phyloP scores from a whole-genome alignment of 106 monocot genomes.

The Chionographis japonica region DNA sequence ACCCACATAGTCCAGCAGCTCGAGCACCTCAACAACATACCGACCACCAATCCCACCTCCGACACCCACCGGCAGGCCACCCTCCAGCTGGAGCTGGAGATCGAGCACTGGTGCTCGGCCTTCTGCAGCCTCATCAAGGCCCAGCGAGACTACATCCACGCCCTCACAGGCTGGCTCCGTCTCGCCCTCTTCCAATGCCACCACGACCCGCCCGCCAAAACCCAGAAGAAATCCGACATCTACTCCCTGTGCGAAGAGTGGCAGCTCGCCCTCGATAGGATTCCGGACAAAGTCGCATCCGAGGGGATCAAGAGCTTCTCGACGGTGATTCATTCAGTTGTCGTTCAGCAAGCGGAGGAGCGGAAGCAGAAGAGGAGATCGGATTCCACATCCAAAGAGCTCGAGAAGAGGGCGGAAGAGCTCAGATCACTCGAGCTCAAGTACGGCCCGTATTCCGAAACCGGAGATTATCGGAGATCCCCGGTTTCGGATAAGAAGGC shows the following conservation, averaged over 20 bases:
- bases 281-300: conserved; percentile 83
- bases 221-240: conserved; percentile 39
- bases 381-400: conserved; percentile 46
- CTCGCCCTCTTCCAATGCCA: conserved; percentile 82
- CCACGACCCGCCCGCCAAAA: conserved; percentile 29
- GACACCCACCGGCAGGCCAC: conserved; percentile 68
- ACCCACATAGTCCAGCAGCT: conserved; percentile 96
- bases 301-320: conserved; percentile 93
- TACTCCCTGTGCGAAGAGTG: conserved; percentile 82
- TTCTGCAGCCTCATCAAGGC: conserved; percentile 73
- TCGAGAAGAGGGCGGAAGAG: conserved; percentile 56
- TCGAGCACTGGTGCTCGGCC: conserved; percentile 69
- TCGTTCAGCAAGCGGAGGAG: conserved; percentile 80
- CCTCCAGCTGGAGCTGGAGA: conserved; percentile 76
- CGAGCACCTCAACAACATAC: conserved; percentile 40
- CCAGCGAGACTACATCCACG: conserved; percentile 79
- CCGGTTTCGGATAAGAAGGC: conserved; percentile 38
- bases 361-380: conserved; percentile 65
- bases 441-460: conserved; percentile 34
- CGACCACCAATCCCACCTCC: conserved; percentile 43
- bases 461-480: conserved; percentile 16
- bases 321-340: conserved; percentile 60
- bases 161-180: conserved; percentile 89
- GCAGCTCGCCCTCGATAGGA: conserved; percentile 75
- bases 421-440: conserved; percentile 52